Evolutionary conservation across 331 rosid genomes (phyloP), one percentile per base, ranked within the genome.

Genomic region (Phaseolus coccineus): DNA sequence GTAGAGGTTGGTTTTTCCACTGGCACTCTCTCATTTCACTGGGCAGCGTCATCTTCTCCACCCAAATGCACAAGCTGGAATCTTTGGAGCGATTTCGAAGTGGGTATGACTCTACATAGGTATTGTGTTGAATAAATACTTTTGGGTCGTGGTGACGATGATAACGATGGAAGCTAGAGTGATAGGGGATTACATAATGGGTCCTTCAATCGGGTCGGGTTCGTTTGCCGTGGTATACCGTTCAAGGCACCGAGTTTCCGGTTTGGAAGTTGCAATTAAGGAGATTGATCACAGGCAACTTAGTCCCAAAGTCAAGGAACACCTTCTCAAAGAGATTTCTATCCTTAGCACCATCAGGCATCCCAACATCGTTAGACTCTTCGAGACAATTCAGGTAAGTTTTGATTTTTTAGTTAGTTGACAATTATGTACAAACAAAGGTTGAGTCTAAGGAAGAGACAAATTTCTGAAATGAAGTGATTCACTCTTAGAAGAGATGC

Each of bases 211-310:
- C 48, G 99, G 99, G 85, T 90, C 84, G 53, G 99, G 99, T 75
- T 93, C 99, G 0, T 96, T 96, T 69, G 97, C 99, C 15, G 96
- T 90, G 16, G 99, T 96, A 78, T 91, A 97, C 94, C 87, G 58
- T 52, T 74, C 97, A 5, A 81, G 82, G 79, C 93, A 96, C 57
- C 90, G 98, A 25, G 83, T 68, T 56, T 80, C 85, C 22, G 99
- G 99, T 19, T 82, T 75, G 80, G 93, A 83, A 79, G 88, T 91
- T 16, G 99, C 99, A 1, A 84, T 96, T 6, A 96, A 96, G 70
- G 98, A 96, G 89, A 96, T 96, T 82, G 86, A 93, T 5, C 85
- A 55, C 85, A 87, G 77, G 8, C 89, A 74, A 59, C 86, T 96
- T 47, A 85, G 77, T 76, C 88, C 87, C 16, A 91, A 93, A 89